Conservation (phyloP, 148 eudicot species). For the Rhododendron kiyosumense region DNA sequence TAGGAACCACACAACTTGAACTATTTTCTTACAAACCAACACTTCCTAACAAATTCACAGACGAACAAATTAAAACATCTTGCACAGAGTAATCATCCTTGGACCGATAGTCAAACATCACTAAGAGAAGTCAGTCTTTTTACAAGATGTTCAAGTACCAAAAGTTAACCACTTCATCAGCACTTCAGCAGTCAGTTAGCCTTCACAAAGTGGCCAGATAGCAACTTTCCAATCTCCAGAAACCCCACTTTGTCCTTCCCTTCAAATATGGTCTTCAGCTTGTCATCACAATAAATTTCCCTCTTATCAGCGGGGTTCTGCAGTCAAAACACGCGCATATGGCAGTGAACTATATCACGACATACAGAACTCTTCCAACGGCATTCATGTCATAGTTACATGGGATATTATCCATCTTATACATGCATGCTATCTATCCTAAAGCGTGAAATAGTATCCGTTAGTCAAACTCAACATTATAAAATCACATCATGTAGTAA, state of each 20-base stretch:
- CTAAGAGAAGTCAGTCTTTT: background rate
- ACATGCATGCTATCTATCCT: background rate
- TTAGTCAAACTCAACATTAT: background rate
- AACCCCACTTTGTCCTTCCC: conserved; percentile 23
- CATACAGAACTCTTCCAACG: background rate
- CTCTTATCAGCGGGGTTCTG: conserved; percentile 21
- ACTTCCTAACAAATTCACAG: background rate
- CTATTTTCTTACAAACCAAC: conserved; percentile 2
- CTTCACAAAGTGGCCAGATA: conserved; percentile 20
- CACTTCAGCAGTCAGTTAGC: conserved; percentile 2
- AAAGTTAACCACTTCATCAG: background rate
- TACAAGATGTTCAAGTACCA: conserved; percentile 1
- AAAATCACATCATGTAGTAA: background rate
- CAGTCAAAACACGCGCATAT: background rate
- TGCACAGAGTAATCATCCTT: background rate
- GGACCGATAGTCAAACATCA: background rate
- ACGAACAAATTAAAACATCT: background rate
- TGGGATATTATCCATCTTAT: background rate
- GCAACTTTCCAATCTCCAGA: conserved; percentile 20
- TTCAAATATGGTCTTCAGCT: conserved; percentile 27
- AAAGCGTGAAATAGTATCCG: background rate
- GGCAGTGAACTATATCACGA: background rate
- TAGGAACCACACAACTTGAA: background rate
- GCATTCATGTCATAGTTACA: background rate
- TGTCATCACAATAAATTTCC: conserved; percentile 21